Base-by-base conservation (phyloP, 805 yeast species). In the Metschnikowia chrysomelidarum region DNA sequence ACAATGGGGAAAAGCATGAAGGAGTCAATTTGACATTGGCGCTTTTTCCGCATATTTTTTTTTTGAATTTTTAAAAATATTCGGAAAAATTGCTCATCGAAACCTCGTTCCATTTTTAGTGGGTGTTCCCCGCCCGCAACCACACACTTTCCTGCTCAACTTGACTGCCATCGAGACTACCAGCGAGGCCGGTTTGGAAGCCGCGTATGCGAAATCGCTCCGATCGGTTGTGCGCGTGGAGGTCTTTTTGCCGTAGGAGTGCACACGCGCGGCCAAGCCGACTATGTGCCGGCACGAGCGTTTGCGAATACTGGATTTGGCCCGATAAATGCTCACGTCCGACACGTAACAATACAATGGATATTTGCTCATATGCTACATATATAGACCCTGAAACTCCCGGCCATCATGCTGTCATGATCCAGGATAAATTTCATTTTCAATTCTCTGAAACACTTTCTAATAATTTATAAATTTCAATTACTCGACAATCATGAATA, bases 301-400 rank as follows among this genome's bases (percentile, higher is more conserved):
- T 11, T 31, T 21, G 15, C 27, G 24, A 21, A 25, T 29, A 16
- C 38, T 30, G 15, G 7, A 27, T 41, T 24, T 30, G 44, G 39
- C 26, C 30, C 14, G 17, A 17, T 19, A 41, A 33, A 30, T 41
- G 44, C 44, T 41, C 44, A 37, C 28, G 4, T 23, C 28, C 17
- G 35, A n/a, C 21, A 12, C 27, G n/a, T 20, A 14, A 20, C 11
- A 27, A 15, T 19, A 12, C 19, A 22, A 31, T 27, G 27, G 24
- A 27, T 19, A 32, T 32, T 32, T 37, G 36, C 36, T 32, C 36
- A 28, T 22, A 16, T 14, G 32, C 19, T 31, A 31, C 27, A 29
- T 31, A 31, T 29, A 29, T 15, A 34, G 16, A 19, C 7, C 26
- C 11, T 24, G 12, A 7, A 9, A 19, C 24, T 21, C 12, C 38